Evolutionary conservation across 495 filamentous ascomycete species (phyloP).

Genomic region (Astrothelium macrocarpum): DNA sequence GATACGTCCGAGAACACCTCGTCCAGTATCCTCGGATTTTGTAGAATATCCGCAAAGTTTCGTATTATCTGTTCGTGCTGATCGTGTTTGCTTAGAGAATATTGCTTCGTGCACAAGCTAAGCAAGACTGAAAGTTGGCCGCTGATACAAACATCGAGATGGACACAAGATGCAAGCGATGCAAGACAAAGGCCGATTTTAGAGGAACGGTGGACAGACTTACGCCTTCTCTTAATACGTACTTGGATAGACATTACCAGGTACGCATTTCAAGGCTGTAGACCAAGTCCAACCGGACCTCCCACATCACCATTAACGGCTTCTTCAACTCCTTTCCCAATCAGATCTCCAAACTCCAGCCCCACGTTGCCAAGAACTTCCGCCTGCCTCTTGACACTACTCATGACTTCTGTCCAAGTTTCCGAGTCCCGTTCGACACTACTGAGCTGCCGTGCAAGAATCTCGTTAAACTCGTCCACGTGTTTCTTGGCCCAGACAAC

Average conservation of each 20-base stretch:
- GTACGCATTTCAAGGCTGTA: background rate
- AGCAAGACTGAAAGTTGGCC: background rate
- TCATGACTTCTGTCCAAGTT: conserved; percentile 75
- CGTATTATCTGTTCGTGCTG: background rate
- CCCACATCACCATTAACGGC: background rate
- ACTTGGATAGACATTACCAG: no score
- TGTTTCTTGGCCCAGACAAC: conserved; percentile 95
- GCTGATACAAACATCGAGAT: background rate
- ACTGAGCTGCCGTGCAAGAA: conserved; percentile 74
- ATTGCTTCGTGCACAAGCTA: no score
- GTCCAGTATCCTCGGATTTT: background rate
- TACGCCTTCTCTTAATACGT: no score
- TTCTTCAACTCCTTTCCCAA: conserved; percentile 30
- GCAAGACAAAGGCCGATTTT: no score
- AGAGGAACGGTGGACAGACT: no score
- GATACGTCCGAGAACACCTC: background rate
- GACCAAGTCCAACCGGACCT: background rate
- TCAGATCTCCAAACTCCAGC: conserved; percentile 76
- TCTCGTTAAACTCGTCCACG: conserved; percentile 77
- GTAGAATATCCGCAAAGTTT: background rate
- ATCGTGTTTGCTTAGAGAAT: no score
- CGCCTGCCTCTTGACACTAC: conserved; percentile 70
- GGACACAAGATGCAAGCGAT: background rate
- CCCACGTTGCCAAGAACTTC: conserved; percentile 74
- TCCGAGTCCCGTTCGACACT: conserved; percentile 58